These are phyloP conservation scores for Thalia dealbata DNA, from an alignment of 176 grass and related monocot species.

Conservation along the genomic window DNA sequence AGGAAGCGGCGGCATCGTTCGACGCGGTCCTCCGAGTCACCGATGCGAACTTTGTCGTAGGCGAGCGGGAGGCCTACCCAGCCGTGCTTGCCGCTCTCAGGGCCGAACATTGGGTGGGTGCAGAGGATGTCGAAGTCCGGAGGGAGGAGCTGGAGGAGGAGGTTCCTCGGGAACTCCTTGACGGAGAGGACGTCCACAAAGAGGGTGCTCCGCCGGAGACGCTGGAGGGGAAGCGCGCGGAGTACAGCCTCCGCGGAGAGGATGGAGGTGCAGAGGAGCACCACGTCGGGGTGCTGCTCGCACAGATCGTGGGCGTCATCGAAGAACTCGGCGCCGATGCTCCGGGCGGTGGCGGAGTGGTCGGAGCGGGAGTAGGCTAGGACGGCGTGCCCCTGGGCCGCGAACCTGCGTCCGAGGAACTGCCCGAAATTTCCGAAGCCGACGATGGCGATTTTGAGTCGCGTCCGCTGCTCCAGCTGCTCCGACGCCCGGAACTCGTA, in stretches of 20 bases:
- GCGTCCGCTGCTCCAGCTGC: slow-evolving; percentile 4
- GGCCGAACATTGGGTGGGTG: slow-evolving; percentile 86
- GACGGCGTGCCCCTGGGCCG: slow-evolving; percentile 57
- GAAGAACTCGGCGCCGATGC: slow-evolving; percentile 43
- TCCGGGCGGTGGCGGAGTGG: slow-evolving; percentile 38
- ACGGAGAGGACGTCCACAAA: slow-evolving; percentile 83
- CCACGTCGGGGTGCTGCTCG: slow-evolving; percentile 76
- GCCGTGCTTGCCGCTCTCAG: slow-evolving; percentile 48
- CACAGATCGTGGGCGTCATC: slow-evolving; percentile 68
- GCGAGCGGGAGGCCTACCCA: slow-evolving; percentile 55
- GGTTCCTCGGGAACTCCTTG: slow-evolving; percentile 72
- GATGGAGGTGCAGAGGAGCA: slow-evolving; percentile 60
- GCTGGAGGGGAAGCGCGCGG: slow-evolving; percentile 51
- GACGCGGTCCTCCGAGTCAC: slow-evolving; percentile 22
- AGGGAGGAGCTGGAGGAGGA: slow-evolving; percentile 39
- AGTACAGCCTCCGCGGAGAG: slow-evolving; percentile 55
- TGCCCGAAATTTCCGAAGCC: slow-evolving; percentile 80
- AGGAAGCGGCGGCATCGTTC: slow-evolving; percentile 42
- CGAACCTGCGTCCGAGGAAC: slow-evolving; percentile 47
- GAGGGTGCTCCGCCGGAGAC: slow-evolving; percentile 65
- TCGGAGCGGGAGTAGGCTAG: slow-evolving; percentile 71
- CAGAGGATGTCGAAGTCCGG: slow-evolving; percentile 59
- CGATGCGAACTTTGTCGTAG: slow-evolving; percentile 57
- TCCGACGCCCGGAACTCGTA: slow-evolving; percentile 22
- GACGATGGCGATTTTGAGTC: slow-evolving; percentile 68